Percentiles rank a stretch among this genome's conserved stretches.
These are phyloP conservation scores for Metschnikowia noctiluminum DNA, from an alignment of 805 yeast genomes.

Conservation along the genomic window DNA sequence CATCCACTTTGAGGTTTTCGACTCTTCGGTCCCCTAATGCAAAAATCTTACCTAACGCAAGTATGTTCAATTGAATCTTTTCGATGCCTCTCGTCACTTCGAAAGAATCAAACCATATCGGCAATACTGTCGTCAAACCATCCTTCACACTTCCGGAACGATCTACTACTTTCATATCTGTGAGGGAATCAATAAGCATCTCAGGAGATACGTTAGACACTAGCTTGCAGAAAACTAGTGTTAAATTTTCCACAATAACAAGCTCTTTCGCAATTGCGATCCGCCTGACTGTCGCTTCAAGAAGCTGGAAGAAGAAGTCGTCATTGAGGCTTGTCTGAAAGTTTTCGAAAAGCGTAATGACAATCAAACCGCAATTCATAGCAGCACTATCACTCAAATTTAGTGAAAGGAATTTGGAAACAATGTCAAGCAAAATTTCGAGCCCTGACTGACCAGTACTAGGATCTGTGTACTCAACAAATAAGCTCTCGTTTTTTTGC, in stretches of 20 bases:
- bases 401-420: slow-evolving; percentile 69
- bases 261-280: slow-evolving; percentile 64
- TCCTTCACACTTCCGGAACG: slow-evolving; percentile 17
- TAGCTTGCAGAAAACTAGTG: slow-evolving; percentile 72
- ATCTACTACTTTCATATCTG: slow-evolving; percentile 30
- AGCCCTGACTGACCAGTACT: slow-evolving; percentile 44
- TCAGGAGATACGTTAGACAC: slow-evolving; percentile 54
- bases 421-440: slow-evolving; percentile 56
- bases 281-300: slow-evolving; percentile 69
- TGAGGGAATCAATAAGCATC: slow-evolving; percentile 61
- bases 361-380: slow-evolving; percentile 67
- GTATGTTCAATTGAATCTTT: slow-evolving; percentile 61
- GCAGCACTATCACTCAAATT: slow-evolving; percentile 77
- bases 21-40: slow-evolving; percentile 55
- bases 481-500: slow-evolving; percentile 33
- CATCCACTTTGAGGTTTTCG: slow-evolving; percentile 58
- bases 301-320: slow-evolving; percentile 51
- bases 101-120: slow-evolving; percentile 81
- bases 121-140: slow-evolving; percentile 57
- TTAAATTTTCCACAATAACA: slow-evolving; percentile 71
- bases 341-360: slow-evolving; percentile 55
- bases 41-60: slow-evolving; percentile 68
- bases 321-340: slow-evolving; percentile 38
- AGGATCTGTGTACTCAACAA: slow-evolving; percentile 31
- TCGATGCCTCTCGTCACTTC: slow-evolving; percentile 78